Conservation (phyloP, 495 filamentous ascomycete genomes). For the Penicillium riverlandense region DNA sequence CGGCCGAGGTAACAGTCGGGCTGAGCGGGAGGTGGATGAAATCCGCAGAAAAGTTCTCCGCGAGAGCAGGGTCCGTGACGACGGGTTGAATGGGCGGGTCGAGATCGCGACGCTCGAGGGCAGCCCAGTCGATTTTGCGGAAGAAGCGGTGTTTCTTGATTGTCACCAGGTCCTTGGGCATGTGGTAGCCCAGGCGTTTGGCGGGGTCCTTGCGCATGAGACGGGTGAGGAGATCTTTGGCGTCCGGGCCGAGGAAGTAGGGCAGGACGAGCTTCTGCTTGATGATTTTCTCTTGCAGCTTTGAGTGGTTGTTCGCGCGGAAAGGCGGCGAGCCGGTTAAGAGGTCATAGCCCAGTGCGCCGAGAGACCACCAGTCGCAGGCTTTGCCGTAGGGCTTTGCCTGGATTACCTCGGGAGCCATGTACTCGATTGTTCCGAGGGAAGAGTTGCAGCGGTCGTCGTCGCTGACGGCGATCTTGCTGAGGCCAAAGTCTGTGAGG, state of each 20-base stretch:
- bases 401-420: constrained; percentile 90
- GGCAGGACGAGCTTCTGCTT: constrained; percentile 82
- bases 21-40: constrained; percentile 83
- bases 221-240: constrained; percentile 85
- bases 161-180: constrained; percentile 74
- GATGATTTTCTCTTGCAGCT: constrained; percentile 88
- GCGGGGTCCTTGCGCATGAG: constrained; percentile 84
- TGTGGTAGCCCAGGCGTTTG: constrained; percentile 79
- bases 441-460: constrained; percentile 72
- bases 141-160: constrained; percentile 97
- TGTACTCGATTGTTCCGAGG: constrained; percentile 94
- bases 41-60: constrained; percentile 86
- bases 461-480: constrained; percentile 82
- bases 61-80: constrained; percentile 88
- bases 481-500: constrained; percentile 93
- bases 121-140: constrained; percentile 88
- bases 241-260: constrained; percentile 81
- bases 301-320: constrained; percentile 78
- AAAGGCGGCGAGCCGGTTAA: constrained; percentile 89
- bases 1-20: constrained; percentile 46
- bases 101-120: constrained; percentile 68
- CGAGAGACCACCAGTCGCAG: constrained; percentile 98
- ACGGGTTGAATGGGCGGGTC: constrained; percentile 83
- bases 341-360: constrained; percentile 84
- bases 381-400: constrained; percentile 79